These are phyloP conservation scores for Hypoxylon crocopeplum DNA, from an alignment of 495 filamentous ascomycete species.

Conservation along the genomic window DNA sequence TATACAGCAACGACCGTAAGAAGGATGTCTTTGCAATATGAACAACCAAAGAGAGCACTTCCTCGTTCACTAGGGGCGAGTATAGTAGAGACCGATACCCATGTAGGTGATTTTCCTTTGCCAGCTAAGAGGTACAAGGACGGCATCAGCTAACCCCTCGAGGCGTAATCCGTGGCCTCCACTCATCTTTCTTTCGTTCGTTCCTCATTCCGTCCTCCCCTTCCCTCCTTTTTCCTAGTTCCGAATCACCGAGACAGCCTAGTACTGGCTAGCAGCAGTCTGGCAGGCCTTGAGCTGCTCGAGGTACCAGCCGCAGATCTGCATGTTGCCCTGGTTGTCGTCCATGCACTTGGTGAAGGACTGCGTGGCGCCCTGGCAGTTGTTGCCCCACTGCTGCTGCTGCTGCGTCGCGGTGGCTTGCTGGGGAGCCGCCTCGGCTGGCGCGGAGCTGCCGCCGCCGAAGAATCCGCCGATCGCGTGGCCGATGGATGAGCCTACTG, in stretches of 20 bases:
- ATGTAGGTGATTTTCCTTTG: neutral
- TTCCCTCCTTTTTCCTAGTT: neutral
- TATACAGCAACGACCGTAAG: neutral
- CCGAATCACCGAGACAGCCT: slow-evolving; percentile 37
- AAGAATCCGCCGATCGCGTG: slow-evolving; percentile 91
- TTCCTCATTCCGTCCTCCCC: neutral
- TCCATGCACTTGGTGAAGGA: slow-evolving; percentile 95
- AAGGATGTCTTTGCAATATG: neutral
- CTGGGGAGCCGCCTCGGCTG: slow-evolving; percentile 57
- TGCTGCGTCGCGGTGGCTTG: slow-evolving; percentile 42
- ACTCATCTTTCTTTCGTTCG: neutral
- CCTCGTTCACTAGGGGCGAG: neutral
- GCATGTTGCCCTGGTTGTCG: slow-evolving; percentile 89
- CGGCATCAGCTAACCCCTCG: no score
- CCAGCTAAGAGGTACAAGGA: no score
- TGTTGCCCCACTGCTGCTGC: slow-evolving; percentile 63
- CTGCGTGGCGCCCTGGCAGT: slow-evolving; percentile 81
- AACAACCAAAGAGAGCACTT: neutral
- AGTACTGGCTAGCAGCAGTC: slow-evolving; percentile 85
- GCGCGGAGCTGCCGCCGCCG: slow-evolving; percentile 68
- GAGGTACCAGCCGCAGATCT: slow-evolving; percentile 96
- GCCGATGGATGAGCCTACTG: slow-evolving; percentile 91
- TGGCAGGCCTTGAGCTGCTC: slow-evolving; percentile 99
- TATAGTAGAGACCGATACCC: neutral
- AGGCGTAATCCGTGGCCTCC: no score